Evolutionary conservation across 768 basidiomycete genomes (phyloP), one percentile per base, ranked within the genome.

Genomic region (Brasilioporus rufonigricans): DNA sequence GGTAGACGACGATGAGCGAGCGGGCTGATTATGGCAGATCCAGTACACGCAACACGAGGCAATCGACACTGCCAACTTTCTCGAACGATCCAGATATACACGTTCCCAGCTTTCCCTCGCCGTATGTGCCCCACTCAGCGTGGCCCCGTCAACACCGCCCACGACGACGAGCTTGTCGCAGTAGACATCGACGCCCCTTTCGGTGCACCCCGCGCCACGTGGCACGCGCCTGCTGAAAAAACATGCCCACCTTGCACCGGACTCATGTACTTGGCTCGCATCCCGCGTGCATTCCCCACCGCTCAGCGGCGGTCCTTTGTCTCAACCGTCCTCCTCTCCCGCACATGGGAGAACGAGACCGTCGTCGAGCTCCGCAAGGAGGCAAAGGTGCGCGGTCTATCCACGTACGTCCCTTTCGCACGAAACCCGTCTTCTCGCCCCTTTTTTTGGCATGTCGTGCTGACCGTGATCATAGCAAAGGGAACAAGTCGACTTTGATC

Each of bases 21-120:
- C 55, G 3, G 31, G 33, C 51, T 60, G 71, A 51, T 62, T 52
- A 32, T 32, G 38, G 55, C 29, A 44, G 14, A 35, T 33, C 33
- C 33, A 31, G 79, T n/a, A n/a, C n/a, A n/a, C n/a, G n/a, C n/a
- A n/a, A 80, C 74, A 85, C 83, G 83, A 85, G 84, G 84, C 82
- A 71, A 58, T 47, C 48, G 70, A 41, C 47, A 55, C 55, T 27
- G 47, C 54, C 63, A 32, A 39, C 7, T 26, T 47, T 41, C 52
- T 47, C 52, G 55, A 58, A 58, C 40, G 33, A 27, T 48, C 50
- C 31, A 53, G 43, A 26, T 33, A 41, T 2, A 21, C 27, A n/a
- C 14, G 11, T 2, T 8, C 24, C 33, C 21, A 12, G n/a, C n/a
- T n/a, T n/a, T n/a, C n/a, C n/a, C n/a, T n/a, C n/a, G n/a, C n/a